Conservation (phyloP, 805 yeast species). For the Candida krabiensis region DNA sequence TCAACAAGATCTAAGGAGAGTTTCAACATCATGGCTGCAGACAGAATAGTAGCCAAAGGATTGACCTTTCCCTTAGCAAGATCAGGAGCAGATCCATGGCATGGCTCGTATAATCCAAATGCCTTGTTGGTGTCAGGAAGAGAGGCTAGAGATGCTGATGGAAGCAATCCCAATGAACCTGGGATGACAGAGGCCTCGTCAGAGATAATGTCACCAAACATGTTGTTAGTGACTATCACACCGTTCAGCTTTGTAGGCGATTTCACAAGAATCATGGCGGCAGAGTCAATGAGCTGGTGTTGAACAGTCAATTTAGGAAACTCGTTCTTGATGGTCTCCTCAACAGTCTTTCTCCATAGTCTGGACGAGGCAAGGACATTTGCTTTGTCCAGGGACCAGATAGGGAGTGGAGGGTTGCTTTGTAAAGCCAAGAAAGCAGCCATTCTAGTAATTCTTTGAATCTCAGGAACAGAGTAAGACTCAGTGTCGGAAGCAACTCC, state of each 20-base stretch:
- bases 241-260: constrained; percentile 91
- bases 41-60: constrained; percentile 92
- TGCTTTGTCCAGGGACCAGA: constrained; percentile 97
- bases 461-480: constrained; percentile 86
- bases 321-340: constrained; percentile 78
- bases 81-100: constrained; percentile 99
- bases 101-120: constrained; percentile 96
- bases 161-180: constrained; percentile 93
- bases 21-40: constrained; percentile 97
- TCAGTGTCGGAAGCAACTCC: constrained; percentile 94
- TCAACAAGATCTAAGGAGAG: constrained; percentile 78
- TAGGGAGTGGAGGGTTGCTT: constrained; percentile 88
- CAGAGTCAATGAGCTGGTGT: constrained; percentile 97
- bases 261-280: constrained; percentile 96
- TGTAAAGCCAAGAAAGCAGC: constrained; percentile 96
- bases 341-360: constrained; percentile 93
- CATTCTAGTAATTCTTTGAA: constrained; percentile 95
- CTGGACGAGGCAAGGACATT: constrained; percentile 95
- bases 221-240: constrained; percentile 86
- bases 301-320: constrained; percentile 86
- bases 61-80: constrained; percentile 83
- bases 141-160: constrained; percentile 96
- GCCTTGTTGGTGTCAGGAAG: constrained; percentile 93
- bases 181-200: constrained; percentile 99
- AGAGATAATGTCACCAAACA: constrained; percentile 98